Base-by-base conservation (phyloP, 1,139 yeast species). In the Entelexis sorbosivorans region DNA sequence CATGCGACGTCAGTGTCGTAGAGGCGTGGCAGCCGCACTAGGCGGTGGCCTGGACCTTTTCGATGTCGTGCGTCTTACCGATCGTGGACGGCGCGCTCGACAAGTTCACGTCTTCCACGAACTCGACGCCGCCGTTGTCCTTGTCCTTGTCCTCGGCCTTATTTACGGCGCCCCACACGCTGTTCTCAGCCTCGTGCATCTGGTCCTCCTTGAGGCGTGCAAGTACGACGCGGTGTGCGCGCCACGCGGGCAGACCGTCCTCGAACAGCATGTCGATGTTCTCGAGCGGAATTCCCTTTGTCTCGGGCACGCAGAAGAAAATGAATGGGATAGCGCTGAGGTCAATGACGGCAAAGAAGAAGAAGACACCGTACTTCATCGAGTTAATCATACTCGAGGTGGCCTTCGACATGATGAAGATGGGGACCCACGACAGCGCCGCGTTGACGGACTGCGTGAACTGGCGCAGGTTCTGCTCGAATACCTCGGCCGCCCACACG, bases 211-310 rank as follows among this genome's bases (percentile, higher is more conserved):
- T 48, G 20, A 51, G 54, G 4, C 22, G 16, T 7, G 32, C 33
- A 28, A 49, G 38, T 17, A 44, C 50, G 10, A 33, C 42, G n/a
- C 14, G 9, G 47, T 43, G 61, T 66, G 22, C 79, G 14, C 48
- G 38, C 52, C 52, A 51, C 16, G 54, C 52, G 2, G 52, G 52
- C 16, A 48, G 77, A 3, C 38, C 44, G 11, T 46, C 49, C 35
- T 46, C 47, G 55, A 81, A 83, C 53, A 73, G 57, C 55, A 70
- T 74, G 64, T 81, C 86, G 58, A 81, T 78, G 62, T 80, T 82
- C 65, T 81, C 87, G 66, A 81, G 72, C 55, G 77, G 69, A 59
- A 79, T 72, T 19, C 84, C 83, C 66, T 77, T 79, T 32, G 87
- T 80, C 66, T 81, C 86, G 61, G 73, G 75, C 49, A 80, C 78